phyloP scores from a whole-genome alignment of 2,329 filamentous ascomycete genomes.

The Emmonsiellopsis sp. region DNA sequence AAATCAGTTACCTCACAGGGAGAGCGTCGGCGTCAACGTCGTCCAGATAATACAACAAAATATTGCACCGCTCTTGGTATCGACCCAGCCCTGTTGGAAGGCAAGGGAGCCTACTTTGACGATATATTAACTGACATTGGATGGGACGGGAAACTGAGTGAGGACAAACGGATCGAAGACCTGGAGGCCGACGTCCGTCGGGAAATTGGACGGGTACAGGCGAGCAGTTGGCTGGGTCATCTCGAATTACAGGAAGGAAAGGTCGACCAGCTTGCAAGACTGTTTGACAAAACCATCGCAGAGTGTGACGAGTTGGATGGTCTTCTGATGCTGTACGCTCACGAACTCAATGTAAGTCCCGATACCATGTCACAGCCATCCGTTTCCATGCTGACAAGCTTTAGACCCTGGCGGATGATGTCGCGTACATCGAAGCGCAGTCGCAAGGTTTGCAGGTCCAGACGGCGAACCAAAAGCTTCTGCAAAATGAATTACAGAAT shows the following conservation, averaged over 20 bases:
- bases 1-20: slow-evolving; percentile 37
- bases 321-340: slow-evolving; percentile 83
- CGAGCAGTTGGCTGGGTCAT: slow-evolving; percentile 82
- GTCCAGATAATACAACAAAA: slow-evolving; percentile 65
- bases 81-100: slow-evolving; percentile 66
- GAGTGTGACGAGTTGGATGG: slow-evolving; percentile 97
- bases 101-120: slow-evolving; percentile 69
- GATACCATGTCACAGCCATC: background rate
- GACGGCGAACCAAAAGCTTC: slow-evolving; percentile 88
- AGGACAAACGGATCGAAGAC: slow-evolving; percentile 65
- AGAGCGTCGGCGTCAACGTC: slow-evolving; percentile 49
- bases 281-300: slow-evolving; percentile 81
- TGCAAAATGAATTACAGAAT: slow-evolving; percentile 80
- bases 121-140: slow-evolving; percentile 77
- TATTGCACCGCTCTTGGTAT: slow-evolving; percentile 71
- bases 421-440: slow-evolving; percentile 94
- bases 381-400: slow-evolving; percentile 15
- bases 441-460: slow-evolving; percentile 95
- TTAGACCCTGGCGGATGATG: slow-evolving; percentile 87
- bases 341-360: slow-evolving; percentile 72
- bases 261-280: slow-evolving; percentile 72
- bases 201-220: slow-evolving; percentile 82
- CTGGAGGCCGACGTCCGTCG: slow-evolving; percentile 75
- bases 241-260: slow-evolving; percentile 79
- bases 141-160: slow-evolving; percentile 71